Conservation (phyloP, 2,329 filamentous ascomycete genomes). For the Graphiopsis chlorocephala region DNA sequence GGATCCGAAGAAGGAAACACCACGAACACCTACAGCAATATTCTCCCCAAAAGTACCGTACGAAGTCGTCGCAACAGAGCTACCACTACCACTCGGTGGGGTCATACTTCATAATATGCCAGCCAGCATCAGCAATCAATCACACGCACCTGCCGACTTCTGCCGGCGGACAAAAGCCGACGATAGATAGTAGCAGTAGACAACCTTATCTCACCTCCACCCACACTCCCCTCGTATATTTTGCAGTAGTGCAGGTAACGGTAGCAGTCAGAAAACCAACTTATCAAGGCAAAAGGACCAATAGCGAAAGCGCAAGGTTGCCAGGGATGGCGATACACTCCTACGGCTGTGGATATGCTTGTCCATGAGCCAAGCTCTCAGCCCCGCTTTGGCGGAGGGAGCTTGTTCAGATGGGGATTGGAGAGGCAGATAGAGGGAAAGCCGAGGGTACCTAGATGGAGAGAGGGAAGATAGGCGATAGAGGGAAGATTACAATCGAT, state of each 20-base stretch:
- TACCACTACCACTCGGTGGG: background rate
- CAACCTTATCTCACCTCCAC: background rate
- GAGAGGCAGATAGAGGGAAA: background rate
- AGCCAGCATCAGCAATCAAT: background rate
- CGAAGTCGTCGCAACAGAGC: background rate
- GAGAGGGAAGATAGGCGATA: background rate
- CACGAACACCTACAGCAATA: background rate
- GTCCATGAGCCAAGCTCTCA: background rate
- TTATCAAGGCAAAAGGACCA: background rate
- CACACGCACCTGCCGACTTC: background rate
- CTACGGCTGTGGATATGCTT: background rate
- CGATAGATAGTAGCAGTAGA: background rate
- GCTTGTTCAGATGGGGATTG: background rate
- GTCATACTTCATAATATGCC: background rate
- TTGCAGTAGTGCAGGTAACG: background rate
- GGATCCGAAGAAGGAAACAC: background rate
- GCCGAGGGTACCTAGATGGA: background rate
- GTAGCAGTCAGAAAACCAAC: background rate
- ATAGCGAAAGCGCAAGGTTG: background rate
- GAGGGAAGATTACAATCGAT: background rate
- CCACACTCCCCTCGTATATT: background rate
- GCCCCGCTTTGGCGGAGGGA: background rate
- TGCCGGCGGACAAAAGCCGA: background rate
- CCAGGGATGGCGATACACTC: background rate
- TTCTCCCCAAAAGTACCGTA: background rate